Percentiles rank a stretch among this genome's conserved stretches.
Evolutionary conservation across 495 filamentous ascomycete species (phyloP).

Genomic region (Penicillium roqueforti): DNA sequence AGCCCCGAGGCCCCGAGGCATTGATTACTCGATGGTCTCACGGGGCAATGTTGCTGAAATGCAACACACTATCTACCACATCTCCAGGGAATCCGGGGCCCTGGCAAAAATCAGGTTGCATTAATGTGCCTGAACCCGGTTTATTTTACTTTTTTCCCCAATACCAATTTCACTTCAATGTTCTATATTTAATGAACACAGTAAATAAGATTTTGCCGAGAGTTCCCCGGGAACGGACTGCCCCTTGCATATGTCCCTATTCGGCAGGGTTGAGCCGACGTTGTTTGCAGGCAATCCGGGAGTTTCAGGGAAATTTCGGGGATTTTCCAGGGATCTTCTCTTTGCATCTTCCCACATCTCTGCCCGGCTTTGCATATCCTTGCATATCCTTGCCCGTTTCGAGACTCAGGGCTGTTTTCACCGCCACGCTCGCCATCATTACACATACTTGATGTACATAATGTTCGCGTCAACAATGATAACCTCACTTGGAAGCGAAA

Average conservation of each 20-base stretch:
- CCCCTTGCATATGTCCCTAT: background rate
- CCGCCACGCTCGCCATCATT: background rate
- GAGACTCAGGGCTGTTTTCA: background rate
- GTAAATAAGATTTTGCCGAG: background rate
- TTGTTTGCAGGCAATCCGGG: conserved; percentile 1
- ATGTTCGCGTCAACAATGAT: background rate
- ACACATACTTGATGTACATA: background rate
- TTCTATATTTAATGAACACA: background rate
- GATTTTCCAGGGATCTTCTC: background rate
- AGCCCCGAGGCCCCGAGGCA: background rate
- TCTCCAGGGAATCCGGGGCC: conserved; percentile 3
- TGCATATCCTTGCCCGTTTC: conserved; percentile 2
- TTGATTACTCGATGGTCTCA: background rate
- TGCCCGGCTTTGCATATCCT: conserved; percentile 1
- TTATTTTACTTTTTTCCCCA: conserved; percentile 5
- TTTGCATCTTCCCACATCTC: background rate
- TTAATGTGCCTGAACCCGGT: background rate
- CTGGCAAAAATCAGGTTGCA: background rate
- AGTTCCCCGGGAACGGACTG: background rate
- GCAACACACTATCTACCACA: conserved; percentile 1
- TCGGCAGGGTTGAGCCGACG: background rate
- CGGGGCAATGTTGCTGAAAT: background rate
- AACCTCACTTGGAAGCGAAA: background rate
- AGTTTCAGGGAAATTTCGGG: background rate
- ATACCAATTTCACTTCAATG: conserved; percentile 11